phyloP scores from a whole-genome alignment of 2,329 filamentous ascomycete genomes.

The Botrytis byssoidea region DNA sequence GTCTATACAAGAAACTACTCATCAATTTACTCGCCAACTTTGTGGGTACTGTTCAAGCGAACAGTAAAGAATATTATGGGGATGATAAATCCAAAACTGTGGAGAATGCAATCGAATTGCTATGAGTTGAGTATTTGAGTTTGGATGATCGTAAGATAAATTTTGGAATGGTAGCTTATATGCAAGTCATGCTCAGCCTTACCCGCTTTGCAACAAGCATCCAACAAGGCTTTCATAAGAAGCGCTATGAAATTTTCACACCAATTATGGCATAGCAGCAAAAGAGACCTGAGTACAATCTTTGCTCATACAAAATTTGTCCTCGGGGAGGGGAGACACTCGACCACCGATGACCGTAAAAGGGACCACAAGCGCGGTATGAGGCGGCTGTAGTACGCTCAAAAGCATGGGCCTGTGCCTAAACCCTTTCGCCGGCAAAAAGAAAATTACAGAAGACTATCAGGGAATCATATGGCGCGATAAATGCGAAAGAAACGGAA shows the following conservation, averaged over 20 bases:
- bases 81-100: not conserved
- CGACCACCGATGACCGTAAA: not conserved
- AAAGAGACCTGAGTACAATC: not conserved
- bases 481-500: not conserved
- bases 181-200: not conserved
- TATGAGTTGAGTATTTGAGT: not conserved
- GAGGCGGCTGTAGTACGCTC: not conserved
- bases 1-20: constrained; percentile 1
- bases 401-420: not conserved
- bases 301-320: not conserved
- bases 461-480: not conserved
- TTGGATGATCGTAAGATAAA: not conserved
- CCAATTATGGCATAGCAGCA: not conserved
- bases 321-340: constrained; percentile 9
- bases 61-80: not conserved
- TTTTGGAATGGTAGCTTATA: constrained; percentile 4
- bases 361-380: constrained; percentile 1
- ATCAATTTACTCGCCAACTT: constrained; percentile 6
- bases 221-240: not conserved
- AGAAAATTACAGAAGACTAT: not conserved
- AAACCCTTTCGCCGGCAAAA: not conserved
- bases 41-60: not conserved
- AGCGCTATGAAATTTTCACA: not conserved
- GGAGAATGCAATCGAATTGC: not conserved
- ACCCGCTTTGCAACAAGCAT: not conserved